Conservation (phyloP, 306 rosid species). For the Ormosia semicastrata region DNA sequence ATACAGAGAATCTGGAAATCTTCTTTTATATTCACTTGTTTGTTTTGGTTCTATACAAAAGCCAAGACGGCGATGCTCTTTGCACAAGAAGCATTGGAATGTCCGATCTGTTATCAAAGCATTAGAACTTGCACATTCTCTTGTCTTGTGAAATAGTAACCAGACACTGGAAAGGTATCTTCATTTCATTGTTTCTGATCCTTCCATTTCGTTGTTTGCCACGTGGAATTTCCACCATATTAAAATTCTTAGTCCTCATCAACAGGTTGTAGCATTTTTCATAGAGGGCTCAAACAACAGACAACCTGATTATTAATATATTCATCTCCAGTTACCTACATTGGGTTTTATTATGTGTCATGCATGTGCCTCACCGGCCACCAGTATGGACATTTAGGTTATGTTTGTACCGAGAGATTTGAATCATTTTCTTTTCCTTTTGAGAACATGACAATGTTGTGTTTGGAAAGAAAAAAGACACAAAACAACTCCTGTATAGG, state of each 20-base stretch:
- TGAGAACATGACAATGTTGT: constrained; percentile 2
- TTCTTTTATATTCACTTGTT: not conserved
- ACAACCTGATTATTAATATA: constrained; percentile 34
- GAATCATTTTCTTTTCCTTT: not conserved
- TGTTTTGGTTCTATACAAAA: constrained; percentile 16
- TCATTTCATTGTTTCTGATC: constrained; percentile 30
- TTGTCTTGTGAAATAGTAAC: constrained; percentile 15
- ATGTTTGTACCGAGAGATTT: not conserved
- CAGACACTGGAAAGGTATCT: constrained; percentile 20
- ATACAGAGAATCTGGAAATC: not conserved
- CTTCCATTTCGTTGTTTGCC: constrained; percentile 36
- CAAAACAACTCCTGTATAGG: not conserved
- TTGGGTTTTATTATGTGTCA: constrained; percentile 25
- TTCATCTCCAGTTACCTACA: not conserved
- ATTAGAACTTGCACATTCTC: not conserved
- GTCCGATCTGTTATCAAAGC: constrained; percentile 26
- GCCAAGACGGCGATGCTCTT: constrained; percentile 42
- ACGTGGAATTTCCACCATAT: constrained; percentile 23
- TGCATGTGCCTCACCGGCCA: constrained; percentile 42
- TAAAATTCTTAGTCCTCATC: constrained; percentile 12
- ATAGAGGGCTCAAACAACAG: constrained; percentile 30
- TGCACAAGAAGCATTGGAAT: constrained; percentile 48
- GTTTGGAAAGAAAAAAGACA: not conserved
- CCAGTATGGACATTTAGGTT: not conserved
- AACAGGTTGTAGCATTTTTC: constrained; percentile 30